These are phyloP conservation scores for Serendipita sp. DNA, from an alignment of 768 basidiomycete species.

Conservation along the genomic window DNA sequence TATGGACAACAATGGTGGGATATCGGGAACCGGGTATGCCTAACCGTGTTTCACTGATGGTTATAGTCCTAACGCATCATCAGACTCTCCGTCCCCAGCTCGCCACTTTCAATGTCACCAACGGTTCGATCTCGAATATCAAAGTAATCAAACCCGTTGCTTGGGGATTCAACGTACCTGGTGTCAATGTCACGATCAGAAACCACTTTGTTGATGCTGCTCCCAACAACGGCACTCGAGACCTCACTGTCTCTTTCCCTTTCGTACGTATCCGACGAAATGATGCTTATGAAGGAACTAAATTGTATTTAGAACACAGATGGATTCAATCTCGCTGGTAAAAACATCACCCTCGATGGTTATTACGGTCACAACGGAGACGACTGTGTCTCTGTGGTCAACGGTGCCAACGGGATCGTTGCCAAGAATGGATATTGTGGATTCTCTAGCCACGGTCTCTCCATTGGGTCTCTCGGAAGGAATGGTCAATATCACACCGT, in stretches of 20 bases:
- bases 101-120: slow-evolving; percentile 31
- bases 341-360: slow-evolving; percentile 16
- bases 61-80: neutral
- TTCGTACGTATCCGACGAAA: neutral
- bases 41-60: neutral
- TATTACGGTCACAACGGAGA: slow-evolving; percentile 32
- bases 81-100: slow-evolving; percentile 30
- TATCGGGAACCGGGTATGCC: slow-evolving; percentile 25
- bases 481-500: slow-evolving; percentile 26
- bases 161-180: slow-evolving; percentile 31
- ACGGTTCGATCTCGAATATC: slow-evolving; percentile 23
- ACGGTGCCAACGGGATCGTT: slow-evolving; percentile 28
- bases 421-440: slow-evolving; percentile 30
- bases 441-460: slow-evolving; percentile 32
- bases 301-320: slow-evolving; percentile 29
- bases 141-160: slow-evolving; percentile 34
- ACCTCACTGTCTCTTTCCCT: slow-evolving; percentile 20
- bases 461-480: slow-evolving; percentile 31
- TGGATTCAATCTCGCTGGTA: slow-evolving; percentile 17
- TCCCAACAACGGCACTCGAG: slow-evolving; percentile 25
- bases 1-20: slow-evolving; percentile 39
- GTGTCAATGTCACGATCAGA: slow-evolving; percentile 23
- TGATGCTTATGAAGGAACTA: slow-evolving; percentile 14
- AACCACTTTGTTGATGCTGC: slow-evolving; percentile 27
- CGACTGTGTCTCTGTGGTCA: slow-evolving; percentile 34